These are phyloP conservation scores for Lactarius deliciosus DNA, from an alignment of 768 basidiomycete genomes.

Conservation along the genomic window DNA sequence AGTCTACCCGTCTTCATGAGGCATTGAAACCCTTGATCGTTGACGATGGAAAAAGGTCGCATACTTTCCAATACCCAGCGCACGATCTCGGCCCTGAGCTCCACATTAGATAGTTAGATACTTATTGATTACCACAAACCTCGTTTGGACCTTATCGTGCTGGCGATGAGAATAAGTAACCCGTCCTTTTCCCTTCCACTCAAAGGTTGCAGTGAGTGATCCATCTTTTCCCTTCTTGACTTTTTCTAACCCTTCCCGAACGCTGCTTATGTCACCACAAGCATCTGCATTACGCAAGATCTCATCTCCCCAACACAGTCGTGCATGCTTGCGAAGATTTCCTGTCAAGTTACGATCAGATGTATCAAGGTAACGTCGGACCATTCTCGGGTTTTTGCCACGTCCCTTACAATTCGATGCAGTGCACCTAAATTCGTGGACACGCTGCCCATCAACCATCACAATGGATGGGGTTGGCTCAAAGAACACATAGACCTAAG, in stretches of 20 bases:
- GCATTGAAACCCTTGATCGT: constrained; percentile 32
- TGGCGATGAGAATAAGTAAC: neutral
- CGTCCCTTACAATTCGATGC: neutral
- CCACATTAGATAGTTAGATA: too few relatives aligned
- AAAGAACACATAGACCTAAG: too few relatives aligned
- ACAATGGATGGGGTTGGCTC: neutral
- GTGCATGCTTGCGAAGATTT: too few relatives aligned
- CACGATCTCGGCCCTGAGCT: too few relatives aligned
- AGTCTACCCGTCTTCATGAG: constrained; percentile 23
- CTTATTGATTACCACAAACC: too few relatives aligned
- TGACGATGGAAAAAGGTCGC: neutral
- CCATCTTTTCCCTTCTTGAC: neutral
- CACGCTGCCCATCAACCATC: neutral
- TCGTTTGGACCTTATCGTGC: neutral
- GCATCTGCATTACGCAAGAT: too few relatives aligned
- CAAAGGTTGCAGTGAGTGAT: neutral
- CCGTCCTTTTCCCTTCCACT: neutral
- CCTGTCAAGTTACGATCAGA: too few relatives aligned
- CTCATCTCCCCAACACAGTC: too few relatives aligned
- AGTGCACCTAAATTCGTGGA: neutral
- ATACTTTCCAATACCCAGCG: neutral
- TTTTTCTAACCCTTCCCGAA: neutral
- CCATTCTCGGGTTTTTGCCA: neutral
- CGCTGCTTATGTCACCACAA: neutral
- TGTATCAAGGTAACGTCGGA: too few relatives aligned